These are phyloP conservation scores for Beauveria sp. DNA, from an alignment of 2,329 filamentous ascomycete species.

Conservation along the genomic window DNA sequence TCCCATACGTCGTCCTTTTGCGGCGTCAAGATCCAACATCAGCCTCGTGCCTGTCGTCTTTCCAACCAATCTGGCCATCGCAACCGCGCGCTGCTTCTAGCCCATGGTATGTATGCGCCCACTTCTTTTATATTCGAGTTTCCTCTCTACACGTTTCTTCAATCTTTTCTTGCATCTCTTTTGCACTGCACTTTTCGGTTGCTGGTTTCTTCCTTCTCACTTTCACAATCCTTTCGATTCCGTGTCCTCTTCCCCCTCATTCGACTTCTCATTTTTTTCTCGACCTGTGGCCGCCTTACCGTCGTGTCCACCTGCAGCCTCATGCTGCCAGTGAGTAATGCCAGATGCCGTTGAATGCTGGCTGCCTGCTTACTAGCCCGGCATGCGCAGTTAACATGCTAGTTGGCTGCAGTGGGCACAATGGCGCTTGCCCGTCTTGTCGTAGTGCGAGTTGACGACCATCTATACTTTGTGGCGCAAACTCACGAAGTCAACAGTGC, in stretches of 20 bases:
- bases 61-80: background rate
- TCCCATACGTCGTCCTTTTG: background rate
- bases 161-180: no score
- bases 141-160: background rate
- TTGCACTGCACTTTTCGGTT: background rate
- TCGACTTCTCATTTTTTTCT: background rate
- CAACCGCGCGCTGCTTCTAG: no score
- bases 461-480: background rate
- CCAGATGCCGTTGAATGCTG: background rate
- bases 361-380: background rate
- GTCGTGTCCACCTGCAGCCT: background rate
- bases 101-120: no score
- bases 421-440: background rate
- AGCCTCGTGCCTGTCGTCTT: background rate
- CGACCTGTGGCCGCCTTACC: background rate
- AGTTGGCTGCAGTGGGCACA: background rate
- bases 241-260: background rate
- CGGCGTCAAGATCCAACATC: background rate
- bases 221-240: background rate
- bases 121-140: background rate
- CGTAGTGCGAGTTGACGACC: background rate
- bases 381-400: background rate
- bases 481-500: background rate
- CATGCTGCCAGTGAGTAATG: no score
- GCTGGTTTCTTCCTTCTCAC: background rate